Evolutionary conservation across 495 filamentous ascomycete species (phyloP).

Genomic region (Hamigera avellanea): DNA sequence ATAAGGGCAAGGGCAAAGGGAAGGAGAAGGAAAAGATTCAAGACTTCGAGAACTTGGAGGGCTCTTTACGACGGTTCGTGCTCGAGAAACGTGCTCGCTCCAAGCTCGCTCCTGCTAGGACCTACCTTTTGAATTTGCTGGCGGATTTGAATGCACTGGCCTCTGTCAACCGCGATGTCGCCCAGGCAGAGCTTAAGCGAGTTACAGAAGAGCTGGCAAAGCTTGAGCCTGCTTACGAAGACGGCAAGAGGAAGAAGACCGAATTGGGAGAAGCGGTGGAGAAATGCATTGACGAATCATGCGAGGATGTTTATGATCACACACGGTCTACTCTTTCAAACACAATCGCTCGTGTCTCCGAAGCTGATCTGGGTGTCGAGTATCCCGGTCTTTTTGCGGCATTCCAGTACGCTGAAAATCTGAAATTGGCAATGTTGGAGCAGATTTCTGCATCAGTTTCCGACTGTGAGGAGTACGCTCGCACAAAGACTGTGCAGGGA

Average conservation of each 20-base stretch:
- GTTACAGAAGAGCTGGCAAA: slow-evolving; percentile 69
- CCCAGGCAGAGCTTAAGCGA: slow-evolving; percentile 73
- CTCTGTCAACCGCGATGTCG: slow-evolving; percentile 76
- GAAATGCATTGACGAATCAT: slow-evolving; percentile 70
- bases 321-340: slow-evolving; percentile 60
- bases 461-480: slow-evolving; percentile 73
- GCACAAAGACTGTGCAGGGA: slow-evolving; percentile 65
- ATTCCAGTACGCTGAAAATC: slow-evolving; percentile 87
- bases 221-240: slow-evolving; percentile 74
- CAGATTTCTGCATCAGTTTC: slow-evolving; percentile 69
- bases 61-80: slow-evolving; percentile 82
- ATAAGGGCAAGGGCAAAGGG: slow-evolving; percentile 68
- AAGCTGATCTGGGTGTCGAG: slow-evolving; percentile 63
- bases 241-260: slow-evolving; percentile 68
- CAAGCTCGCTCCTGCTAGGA: slow-evolving; percentile 91
- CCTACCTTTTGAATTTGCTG: slow-evolving; percentile 89
- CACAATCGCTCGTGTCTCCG: slow-evolving; percentile 64
- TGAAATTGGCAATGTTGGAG: slow-evolving; percentile 84
- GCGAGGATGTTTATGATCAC: slow-evolving; percentile 70
- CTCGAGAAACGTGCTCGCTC: slow-evolving; percentile 91
- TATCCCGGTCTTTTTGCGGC: slow-evolving; percentile 79
- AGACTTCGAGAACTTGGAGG: slow-evolving; percentile 83
- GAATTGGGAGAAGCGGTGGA: slow-evolving; percentile 76
- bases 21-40: slow-evolving; percentile 78
- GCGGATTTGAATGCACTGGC: slow-evolving; percentile 75